phyloP scores from a whole-genome alignment of 768 basidiomycete genomes.

The Podaxis rugospora region DNA sequence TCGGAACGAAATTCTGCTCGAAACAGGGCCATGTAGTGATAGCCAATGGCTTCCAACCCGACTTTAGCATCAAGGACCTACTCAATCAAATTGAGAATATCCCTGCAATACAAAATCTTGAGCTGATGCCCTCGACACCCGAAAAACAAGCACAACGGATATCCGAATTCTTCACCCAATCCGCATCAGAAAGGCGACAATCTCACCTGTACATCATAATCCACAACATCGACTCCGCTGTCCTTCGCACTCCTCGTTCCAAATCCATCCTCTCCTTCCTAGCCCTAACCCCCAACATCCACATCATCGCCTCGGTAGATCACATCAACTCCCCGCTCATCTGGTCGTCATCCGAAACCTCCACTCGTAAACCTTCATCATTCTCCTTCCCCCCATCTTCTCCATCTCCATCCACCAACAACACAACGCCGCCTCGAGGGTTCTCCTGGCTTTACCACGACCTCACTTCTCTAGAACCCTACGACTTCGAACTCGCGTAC shows the following conservation, averaged over 20 bases:
- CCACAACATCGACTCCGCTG: too few species aligned
- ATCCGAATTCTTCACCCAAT: conserved; percentile 52
- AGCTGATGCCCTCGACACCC: conserved; percentile 23
- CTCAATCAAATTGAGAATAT: conserved; percentile 55
- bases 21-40: conserved; percentile 69
- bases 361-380: too few species aligned
- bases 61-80: conserved; percentile 55
- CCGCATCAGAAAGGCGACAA: conserved; percentile 18
- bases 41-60: conserved; percentile 73
- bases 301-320: too few species aligned
- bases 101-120: conserved; percentile 17
- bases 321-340: too few species aligned
- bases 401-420: conserved; percentile 5
- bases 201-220: conserved; percentile 56
- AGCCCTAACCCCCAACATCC: too few species aligned
- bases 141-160: conserved; percentile 66
- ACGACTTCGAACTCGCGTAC: conserved; percentile 72
- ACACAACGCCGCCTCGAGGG: conserved; percentile 34
- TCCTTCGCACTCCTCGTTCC: too few species aligned
- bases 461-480: conserved; percentile 78
- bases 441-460: conserved; percentile 88
- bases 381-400: too few species aligned
- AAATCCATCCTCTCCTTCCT: too few species aligned
- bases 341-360: too few species aligned
- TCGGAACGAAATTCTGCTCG: conserved; percentile 55